A percentile compares a stretch with the other conserved stretches of the same genome.
Conservation (phyloP, 169 alveolate species). For the Amoebophrya sp. region DNA sequence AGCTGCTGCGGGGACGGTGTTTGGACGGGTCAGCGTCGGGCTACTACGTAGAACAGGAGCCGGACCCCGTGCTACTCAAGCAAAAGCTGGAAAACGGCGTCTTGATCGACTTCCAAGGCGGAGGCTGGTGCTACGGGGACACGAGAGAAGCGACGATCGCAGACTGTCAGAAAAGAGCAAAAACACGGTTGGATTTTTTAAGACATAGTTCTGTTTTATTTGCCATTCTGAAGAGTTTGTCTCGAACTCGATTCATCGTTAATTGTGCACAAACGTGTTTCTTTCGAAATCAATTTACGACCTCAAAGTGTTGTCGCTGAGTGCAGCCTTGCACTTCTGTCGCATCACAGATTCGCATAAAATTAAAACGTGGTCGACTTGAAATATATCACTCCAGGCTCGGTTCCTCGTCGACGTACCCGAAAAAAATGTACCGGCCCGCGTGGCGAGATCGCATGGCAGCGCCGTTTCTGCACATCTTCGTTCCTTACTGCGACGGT, state of each 20-base stretch:
- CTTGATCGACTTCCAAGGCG: not conserved
- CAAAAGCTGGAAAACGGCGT: not conserved
- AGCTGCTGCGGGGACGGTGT: not conserved
- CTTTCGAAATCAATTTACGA: no score
- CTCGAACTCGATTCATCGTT: no score
- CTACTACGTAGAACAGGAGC: not conserved
- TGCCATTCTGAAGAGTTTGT: no score
- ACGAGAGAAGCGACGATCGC: not conserved
- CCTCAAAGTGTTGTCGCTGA: no score
- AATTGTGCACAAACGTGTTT: no score
- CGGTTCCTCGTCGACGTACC: not conserved
- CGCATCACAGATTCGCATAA: no score
- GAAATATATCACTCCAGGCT: no score
- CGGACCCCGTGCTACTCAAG: not conserved
- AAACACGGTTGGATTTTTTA: no score
- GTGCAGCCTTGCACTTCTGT: no score
- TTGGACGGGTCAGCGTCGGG: not conserved
- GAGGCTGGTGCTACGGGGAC: constrained; percentile 4
- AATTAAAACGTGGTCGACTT: no score
- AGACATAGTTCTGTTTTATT: no score
- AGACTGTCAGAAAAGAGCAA: not conserved
- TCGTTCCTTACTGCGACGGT: not conserved
- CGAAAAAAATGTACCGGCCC: not conserved
- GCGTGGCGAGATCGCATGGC: not conserved
- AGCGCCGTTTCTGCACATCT: not conserved